Evolutionary conservation across 2,329 filamentous ascomycete species (phyloP).

Genomic region (Thermomyces lanuginosus): DNA sequence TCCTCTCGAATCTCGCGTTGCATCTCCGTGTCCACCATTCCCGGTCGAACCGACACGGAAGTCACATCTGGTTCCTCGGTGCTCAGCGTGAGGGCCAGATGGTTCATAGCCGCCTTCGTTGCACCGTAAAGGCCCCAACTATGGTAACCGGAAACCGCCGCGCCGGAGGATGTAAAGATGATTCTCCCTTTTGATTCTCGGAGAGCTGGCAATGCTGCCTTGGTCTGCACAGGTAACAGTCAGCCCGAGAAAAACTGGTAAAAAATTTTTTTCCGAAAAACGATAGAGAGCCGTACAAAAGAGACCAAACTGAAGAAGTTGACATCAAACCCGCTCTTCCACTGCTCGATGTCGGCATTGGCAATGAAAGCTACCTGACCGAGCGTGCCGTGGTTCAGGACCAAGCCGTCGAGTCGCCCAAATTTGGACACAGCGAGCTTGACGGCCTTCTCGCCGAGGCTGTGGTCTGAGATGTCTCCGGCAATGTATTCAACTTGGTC

Average conservation of each 20-base stretch:
- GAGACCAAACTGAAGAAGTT: constrained; percentile 76
- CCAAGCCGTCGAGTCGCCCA: constrained; percentile 58
- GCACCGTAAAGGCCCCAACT: constrained; percentile 71
- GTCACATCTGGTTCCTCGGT: constrained; percentile 63
- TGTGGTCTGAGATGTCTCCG: constrained; percentile 41
- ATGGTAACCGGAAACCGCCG: constrained; percentile 47
- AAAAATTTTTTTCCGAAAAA: not conserved
- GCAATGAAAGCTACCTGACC: constrained; percentile 57
- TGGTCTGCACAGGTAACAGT: constrained; percentile 35
- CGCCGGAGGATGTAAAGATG: constrained; percentile 66
- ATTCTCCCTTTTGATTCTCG: constrained; percentile 54
- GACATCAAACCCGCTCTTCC: constrained; percentile 59
- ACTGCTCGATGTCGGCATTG: constrained; percentile 53
- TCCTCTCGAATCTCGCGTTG: constrained; percentile 64
- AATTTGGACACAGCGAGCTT: constrained; percentile 51
- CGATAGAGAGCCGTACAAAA: constrained; percentile 40
- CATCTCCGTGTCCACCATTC: constrained; percentile 80
- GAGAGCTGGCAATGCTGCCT: constrained; percentile 53
- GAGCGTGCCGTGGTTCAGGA: constrained; percentile 76
- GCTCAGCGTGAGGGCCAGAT: constrained; percentile 55
- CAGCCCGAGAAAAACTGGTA: not conserved
- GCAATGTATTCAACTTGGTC: constrained; percentile 39
- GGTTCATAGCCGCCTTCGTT: constrained; percentile 70
- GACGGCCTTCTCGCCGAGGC: constrained; percentile 44
- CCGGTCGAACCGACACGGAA: constrained; percentile 57